Percentiles rank a stretch among this genome's conserved stretches.
Evolutionary conservation across 2,329 filamentous ascomycete genomes (phyloP).

Genomic region (Xylaria sp.): DNA sequence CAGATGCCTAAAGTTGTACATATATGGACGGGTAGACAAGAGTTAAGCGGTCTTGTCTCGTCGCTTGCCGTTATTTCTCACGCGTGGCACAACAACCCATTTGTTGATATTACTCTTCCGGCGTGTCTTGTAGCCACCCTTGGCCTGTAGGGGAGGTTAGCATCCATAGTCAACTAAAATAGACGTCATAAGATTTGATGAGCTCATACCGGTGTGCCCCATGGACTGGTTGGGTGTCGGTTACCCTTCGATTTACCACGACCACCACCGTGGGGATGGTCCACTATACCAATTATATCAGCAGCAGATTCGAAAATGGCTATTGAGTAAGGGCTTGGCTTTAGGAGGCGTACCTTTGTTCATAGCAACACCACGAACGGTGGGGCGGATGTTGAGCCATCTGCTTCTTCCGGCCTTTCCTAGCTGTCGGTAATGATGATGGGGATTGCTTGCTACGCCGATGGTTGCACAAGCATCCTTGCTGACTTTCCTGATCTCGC

Average conservation of each 20-base stretch:
- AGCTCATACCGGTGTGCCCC: constrained; percentile 88
- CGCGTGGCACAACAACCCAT: constrained; percentile 84
- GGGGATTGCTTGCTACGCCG: constrained; percentile 91
- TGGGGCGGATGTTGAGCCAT: constrained; percentile 94
- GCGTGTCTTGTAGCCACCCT: constrained; percentile 92
- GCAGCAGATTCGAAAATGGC: constrained; percentile 24
- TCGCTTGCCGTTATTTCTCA: constrained; percentile 91
- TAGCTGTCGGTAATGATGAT: constrained; percentile 89
- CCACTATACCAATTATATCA: constrained; percentile 62
- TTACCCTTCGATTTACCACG: constrained; percentile 99
- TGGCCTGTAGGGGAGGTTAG: constrained; percentile 65
- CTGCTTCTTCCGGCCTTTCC: constrained; percentile 95
- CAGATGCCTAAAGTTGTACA: constrained; percentile 45
- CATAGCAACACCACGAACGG: constrained; percentile 98
- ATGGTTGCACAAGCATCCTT: constrained; percentile 95
- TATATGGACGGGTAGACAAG: constrained; percentile 48
- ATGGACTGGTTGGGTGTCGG: constrained; percentile 91
- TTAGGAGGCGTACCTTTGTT: constrained; percentile 77
- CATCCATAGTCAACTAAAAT: constrained; percentile 14
- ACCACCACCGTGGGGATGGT: constrained; percentile 99
- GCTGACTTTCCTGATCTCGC: constrained; percentile 88
- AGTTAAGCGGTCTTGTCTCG: constrained; percentile 67
- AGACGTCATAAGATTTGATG: constrained; percentile 7
- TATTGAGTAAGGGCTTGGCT: constrained; percentile 7
- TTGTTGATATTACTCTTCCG: constrained; percentile 90